A percentile compares a stretch with the other conserved stretches of the same genome.
Evolutionary conservation across 1,284 basidiomycete genomes (phyloP).

Genomic region (Meira miltonrushii): DNA sequence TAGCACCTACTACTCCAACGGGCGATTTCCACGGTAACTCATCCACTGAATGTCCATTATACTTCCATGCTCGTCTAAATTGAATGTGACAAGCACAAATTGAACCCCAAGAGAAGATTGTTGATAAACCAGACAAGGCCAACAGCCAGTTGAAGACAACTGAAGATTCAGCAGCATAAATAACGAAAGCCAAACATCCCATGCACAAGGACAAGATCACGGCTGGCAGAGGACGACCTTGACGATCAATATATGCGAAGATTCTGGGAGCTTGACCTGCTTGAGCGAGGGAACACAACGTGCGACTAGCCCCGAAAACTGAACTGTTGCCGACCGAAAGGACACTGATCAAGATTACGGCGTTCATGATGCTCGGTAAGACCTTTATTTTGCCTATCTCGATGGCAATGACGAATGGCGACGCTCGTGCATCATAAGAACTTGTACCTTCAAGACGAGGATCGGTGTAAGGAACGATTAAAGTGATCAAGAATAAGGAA

Average conservation of each 20-base stretch:
- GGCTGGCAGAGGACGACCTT: slow-evolving; percentile 56
- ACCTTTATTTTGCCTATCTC: slow-evolving; percentile 54
- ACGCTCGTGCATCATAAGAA: slow-evolving; percentile 53
- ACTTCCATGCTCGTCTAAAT: slow-evolving; percentile 57
- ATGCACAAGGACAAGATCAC: slow-evolving; percentile 44
- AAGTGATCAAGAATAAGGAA: slow-evolving; percentile 62
- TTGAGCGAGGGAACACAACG: slow-evolving; percentile 49
- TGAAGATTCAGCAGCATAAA: slow-evolving; percentile 38
- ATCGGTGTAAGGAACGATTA: slow-evolving; percentile 54
- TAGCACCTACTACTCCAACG: slow-evolving; percentile 56
- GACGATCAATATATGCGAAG: slow-evolving; percentile 56
- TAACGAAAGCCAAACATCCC: slow-evolving; percentile 43
- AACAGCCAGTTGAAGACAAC: slow-evolving; percentile 56
- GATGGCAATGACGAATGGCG: slow-evolving; percentile 58
- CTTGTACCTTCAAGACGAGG: slow-evolving; percentile 30
- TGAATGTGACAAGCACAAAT: slow-evolving; percentile 52
- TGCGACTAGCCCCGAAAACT: slow-evolving; percentile 54
- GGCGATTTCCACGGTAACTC: slow-evolving; percentile 57
- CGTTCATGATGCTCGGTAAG: slow-evolving; percentile 56
- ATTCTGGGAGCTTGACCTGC: slow-evolving; percentile 55
- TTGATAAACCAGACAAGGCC: slow-evolving; percentile 57
- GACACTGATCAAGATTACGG: slow-evolving; percentile 54
- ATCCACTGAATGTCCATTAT: slow-evolving; percentile 55
- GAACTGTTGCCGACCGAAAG: slow-evolving; percentile 54
- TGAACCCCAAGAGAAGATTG: slow-evolving; percentile 56